Evolutionary conservation across 2,329 filamentous ascomycete genomes (phyloP).

Genomic region (Microsporum ferrugineum): DNA sequence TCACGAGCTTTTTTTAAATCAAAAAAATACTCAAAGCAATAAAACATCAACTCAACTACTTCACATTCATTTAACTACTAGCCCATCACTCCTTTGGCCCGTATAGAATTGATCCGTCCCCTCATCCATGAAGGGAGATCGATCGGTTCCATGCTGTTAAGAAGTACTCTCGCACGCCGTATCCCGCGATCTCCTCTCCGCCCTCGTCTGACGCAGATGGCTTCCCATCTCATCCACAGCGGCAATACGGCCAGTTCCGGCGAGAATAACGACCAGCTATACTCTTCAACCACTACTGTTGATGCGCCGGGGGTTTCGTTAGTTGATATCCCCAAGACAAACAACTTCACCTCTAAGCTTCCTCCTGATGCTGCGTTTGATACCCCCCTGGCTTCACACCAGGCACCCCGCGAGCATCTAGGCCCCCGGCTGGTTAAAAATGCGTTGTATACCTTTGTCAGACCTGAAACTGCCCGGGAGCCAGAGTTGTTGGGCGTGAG

Average conservation of each 20-base stretch:
- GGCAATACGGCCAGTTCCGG: background rate
- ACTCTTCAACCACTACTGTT: background rate
- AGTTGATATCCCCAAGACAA: slow-evolving; percentile 50
- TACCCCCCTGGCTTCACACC: slow-evolving; percentile 70
- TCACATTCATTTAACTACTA: background rate
- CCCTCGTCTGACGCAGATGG: slow-evolving; percentile 12
- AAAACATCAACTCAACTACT: background rate
- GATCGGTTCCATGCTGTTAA: slow-evolving; percentile 9
- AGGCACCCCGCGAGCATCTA: slow-evolving; percentile 64
- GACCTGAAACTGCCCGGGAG: slow-evolving; percentile 59
- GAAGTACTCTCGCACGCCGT: background rate
- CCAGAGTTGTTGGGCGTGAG: slow-evolving; percentile 76
- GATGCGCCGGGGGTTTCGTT: slow-evolving; percentile 25
- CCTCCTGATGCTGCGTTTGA: slow-evolving; percentile 68
- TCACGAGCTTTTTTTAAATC: background rate
- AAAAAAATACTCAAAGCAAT: background rate
- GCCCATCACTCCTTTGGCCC: background rate
- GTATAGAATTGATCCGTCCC: background rate
- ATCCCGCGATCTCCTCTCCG: background rate
- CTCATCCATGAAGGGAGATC: background rate
- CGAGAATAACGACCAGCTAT: background rate
- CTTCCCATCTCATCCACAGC: slow-evolving; percentile 11
- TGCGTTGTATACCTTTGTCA: slow-evolving; percentile 82
- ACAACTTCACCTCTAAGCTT: slow-evolving; percentile 53
- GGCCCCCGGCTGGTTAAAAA: slow-evolving; percentile 71